Percentiles rank a stretch among this genome's conserved stretches.
phyloP scores from a whole-genome alignment of 768 basidiomycete genomes.

The Neoboletus brunneissimus region DNA sequence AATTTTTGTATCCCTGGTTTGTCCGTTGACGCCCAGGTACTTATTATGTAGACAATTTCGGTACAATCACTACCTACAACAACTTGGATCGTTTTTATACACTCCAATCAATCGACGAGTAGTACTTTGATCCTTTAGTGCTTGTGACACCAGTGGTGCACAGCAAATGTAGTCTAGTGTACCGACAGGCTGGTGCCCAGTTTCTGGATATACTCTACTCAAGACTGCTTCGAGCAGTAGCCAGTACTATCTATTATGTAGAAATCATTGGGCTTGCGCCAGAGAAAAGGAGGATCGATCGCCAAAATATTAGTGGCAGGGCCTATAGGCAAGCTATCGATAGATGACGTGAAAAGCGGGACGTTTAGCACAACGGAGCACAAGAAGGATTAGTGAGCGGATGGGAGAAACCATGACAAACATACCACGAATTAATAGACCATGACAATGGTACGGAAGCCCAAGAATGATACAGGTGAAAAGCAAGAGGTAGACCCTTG shows the following conservation, averaged over 20 bases:
- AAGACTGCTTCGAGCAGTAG: constrained; percentile 10
- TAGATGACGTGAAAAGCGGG: constrained; percentile 1
- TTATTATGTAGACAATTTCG: no score
- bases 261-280: not conserved
- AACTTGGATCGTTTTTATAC: no score
- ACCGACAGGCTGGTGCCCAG: not conserved
- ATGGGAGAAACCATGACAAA: not conserved
- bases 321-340: constrained; percentile 4
- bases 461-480: constrained; percentile 13
- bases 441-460: constrained; percentile 4
- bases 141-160: no score
- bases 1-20: constrained; percentile 62
- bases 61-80: no score
- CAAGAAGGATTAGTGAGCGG: constrained; percentile 13
- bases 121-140: no score
- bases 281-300: not conserved
- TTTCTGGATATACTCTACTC: constrained; percentile 2
- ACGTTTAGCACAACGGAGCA: constrained; percentile 5
- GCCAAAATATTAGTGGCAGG: not conserved
- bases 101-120: no score
- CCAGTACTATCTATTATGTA: not conserved
- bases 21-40: constrained; percentile 59
- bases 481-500: constrained; percentile 5
- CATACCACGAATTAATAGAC: constrained; percentile 2
- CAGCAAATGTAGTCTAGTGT: not conserved